Base-by-base conservation (phyloP, 306 rosid species). In the Ochetophila trinervis region DNA sequence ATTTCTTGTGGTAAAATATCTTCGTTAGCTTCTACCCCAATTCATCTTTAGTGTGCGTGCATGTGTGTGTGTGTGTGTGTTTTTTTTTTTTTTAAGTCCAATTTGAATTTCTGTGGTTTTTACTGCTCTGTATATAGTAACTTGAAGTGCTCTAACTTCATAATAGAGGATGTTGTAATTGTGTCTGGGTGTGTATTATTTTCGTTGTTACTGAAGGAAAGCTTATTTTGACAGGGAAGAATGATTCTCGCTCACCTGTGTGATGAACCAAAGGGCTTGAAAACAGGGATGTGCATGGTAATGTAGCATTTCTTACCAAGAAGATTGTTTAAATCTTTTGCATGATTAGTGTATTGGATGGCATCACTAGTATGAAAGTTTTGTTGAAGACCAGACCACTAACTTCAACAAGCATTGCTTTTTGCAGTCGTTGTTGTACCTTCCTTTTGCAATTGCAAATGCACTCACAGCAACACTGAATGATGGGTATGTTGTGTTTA, bases 261-360 rank as follows among this genome's bases (percentile, higher is more conserved):
- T 62, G 99, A 93, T 76, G 99, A 93, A 81, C 97, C 99, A 18
- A 93, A 88, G 81, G 99, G 97, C 72, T 70, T 93, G 83, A 93
- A 93, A 88, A 93, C 97, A 67, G 97, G 96, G 70, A 90, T 93
- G 99, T 93, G 97, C 97, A 83, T 90, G 99, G 99, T 93, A 90
- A 40, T 71, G 79, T 19, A 56, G 9, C 66, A 62, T 45, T 73
- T 55, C 42, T 52, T 10, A 35, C 45, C 42, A 34, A 18, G 11
- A 10, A 10, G 30, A 12, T 48, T 17, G 32, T 18, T 30, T 36
- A 34, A 62, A 32, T 53, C 22, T 53, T 36, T 8, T 40, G 0
- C 12, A 47, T 3, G 51, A 47, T 47, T 47, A 47, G 2, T 47
- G 3, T 47, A 47, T 17, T 11, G 13, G 51, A 3, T 47, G 54